Evolutionary conservation across 2,329 filamentous ascomycete species (phyloP).

Genomic region (Aureobasidium leucospermi): DNA sequence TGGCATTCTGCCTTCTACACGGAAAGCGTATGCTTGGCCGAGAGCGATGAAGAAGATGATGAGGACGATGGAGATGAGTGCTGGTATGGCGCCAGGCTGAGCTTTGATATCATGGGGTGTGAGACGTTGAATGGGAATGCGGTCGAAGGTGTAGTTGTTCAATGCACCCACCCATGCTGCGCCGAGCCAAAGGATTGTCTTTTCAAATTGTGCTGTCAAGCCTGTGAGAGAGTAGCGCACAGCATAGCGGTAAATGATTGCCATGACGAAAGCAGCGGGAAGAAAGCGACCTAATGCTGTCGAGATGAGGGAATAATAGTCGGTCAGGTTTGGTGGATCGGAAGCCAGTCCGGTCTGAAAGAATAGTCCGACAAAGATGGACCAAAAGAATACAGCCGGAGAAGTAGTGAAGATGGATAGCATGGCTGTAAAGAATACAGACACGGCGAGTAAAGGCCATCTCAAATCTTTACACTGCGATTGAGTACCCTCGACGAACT

Average conservation of each 20-base stretch:
- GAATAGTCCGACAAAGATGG: constrained; percentile 73
- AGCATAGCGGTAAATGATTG: constrained; percentile 81
- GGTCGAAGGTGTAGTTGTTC: constrained; percentile 91
- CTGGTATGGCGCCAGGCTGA: constrained; percentile 81
- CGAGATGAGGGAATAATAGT: constrained; percentile 66
- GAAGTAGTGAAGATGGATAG: constrained; percentile 77
- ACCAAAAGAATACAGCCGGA: constrained; percentile 76
- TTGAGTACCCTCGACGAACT: constrained; percentile 59
- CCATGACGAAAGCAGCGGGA: constrained; percentile 79
- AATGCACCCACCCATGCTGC: constrained; percentile 84
- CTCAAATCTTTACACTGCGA: constrained; percentile 69
- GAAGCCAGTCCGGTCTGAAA: constrained; percentile 85
- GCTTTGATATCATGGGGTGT: constrained; percentile 81
- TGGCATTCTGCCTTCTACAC: constrained; percentile 72
- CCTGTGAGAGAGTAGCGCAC: constrained; percentile 63
- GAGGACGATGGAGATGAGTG: constrained; percentile 70
- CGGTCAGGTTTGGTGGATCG: constrained; percentile 66
- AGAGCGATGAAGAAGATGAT: constrained; percentile 60
- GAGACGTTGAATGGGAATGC: constrained; percentile 88
- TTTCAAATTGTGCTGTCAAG: constrained; percentile 78
- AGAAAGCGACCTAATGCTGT: constrained; percentile 73
- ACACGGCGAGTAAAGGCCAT: constrained; percentile 78
- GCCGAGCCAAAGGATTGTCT: constrained; percentile 83
- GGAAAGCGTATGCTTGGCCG: constrained; percentile 77
- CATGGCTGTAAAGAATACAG: constrained; percentile 67